Base-by-base conservation (phyloP, 331 rosid genomes). In the Acacia pycnantha region DNA sequence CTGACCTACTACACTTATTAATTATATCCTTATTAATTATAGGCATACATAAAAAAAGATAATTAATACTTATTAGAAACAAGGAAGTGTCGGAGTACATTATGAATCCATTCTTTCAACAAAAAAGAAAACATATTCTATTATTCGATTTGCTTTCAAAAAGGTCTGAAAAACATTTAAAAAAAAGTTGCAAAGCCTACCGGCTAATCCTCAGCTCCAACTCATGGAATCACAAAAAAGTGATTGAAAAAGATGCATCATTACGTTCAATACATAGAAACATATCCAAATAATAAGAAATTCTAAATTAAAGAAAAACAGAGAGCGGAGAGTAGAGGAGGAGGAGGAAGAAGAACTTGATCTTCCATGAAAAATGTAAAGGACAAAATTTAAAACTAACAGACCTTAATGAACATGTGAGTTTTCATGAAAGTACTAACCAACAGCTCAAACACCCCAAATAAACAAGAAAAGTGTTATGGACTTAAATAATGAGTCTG, bases 81-180 rank as follows among this genome's bases (percentile, higher is more conserved):
- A n/a, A n/a, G n/a, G n/a, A n/a, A n/a, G n/a, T n/a, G n/a, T n/a
- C n/a, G n/a, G n/a, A n/a, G n/a, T 80, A 82, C 88, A 69, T 67
- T 73, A 40, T 37, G 67, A 88, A 88, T 80, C 77, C 41, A 58
- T 76, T 44, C 71, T 79, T 82, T 65, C 0, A 5, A 27, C 29
- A 27, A 35, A 35, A 35, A 35, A 5, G 5, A 48, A 51, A 47
- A 79, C 29, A 75, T 70, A 26, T 61, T 85, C 66, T 53, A 0
- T 71, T 64, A 33, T 41, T 85, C 77, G 58, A 0, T 76, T 71
- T 75, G 44, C 80, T 76, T 76, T 78, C 29, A 77, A 54, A 56
- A 64, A 22, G 12, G 51, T 56, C 15, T 24, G 26, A 72, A 27
- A n/a, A n/a, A n/a, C n/a, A n/a, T n/a, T n/a, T n/a, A n/a, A n/a